These are phyloP conservation scores for Melastoma candidum DNA, from an alignment of 441 rosid species.

Conservation along the genomic window DNA sequence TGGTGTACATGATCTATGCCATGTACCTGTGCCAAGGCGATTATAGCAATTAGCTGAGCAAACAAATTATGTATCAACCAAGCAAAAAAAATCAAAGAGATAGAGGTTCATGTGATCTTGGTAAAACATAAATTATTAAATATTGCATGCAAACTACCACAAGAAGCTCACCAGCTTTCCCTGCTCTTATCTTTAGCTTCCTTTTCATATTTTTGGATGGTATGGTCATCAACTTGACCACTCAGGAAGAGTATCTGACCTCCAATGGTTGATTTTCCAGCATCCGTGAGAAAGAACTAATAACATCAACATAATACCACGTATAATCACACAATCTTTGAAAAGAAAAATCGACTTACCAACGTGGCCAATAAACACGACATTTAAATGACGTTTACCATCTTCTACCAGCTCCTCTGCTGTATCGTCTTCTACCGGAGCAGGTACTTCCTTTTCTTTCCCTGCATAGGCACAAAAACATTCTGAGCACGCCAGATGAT, in stretches of 20 bases:
- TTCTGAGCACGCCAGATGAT: conserved; percentile 3
- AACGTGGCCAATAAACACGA: conserved; percentile 94
- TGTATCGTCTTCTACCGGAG: conserved; percentile 31
- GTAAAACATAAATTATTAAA: conserved; percentile 1
- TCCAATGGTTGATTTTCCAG: conserved; percentile 95
- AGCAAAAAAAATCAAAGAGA: conserved; percentile 5
- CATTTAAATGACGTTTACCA: conserved; percentile 79
- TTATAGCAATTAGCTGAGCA: neutral
- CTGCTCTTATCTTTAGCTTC: conserved; percentile 98
- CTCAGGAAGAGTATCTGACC: conserved; percentile 96
- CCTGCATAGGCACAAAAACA: conserved; percentile 11
- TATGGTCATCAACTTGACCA: conserved; percentile 94
- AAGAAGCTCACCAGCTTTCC: conserved; percentile 94
- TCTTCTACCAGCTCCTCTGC: conserved; percentile 34
- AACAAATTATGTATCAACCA: neutral
- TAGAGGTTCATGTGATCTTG: neutral
- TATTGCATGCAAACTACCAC: neutral
- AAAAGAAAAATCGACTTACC: conserved; percentile 51
- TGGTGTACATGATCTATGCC: conserved; percentile 99
- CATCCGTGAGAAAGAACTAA: conserved; percentile 33
- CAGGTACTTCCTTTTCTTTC: conserved; percentile 47
- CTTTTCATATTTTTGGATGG: conserved; percentile 93
- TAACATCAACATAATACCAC: neutral
- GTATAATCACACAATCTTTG: neutral
- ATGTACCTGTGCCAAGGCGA: conserved; percentile 59